Evolutionary conservation across 345 rosid genomes (phyloP), one percentile per base, ranked within the genome.

Genomic region (Cardamine chenopodiifolia): DNA sequence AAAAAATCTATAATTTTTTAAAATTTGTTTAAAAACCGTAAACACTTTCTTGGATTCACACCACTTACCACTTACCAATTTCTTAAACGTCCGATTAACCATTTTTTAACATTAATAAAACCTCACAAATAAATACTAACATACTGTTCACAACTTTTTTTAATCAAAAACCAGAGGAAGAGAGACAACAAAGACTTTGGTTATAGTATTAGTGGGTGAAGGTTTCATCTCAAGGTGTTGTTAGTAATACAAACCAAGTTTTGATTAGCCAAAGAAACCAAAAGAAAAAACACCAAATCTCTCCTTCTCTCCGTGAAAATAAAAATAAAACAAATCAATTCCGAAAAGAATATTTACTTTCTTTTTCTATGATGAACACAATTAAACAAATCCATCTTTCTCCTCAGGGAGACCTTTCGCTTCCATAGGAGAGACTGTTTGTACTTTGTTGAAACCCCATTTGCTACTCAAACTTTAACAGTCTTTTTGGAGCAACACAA

Each of bases 351-450:
- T 75, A 67, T 75, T 59, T 67, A 75, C 79, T 56, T 66, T 40
- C 10, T 68, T 37, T 31, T 32, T 42, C 78, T 74, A 66, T 74
- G 72, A 25, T 56, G 59, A 74, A 62, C 58, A 73, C 79, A 75
- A 76, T 68, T 55, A 69, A 68, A 54, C 50, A 62, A 69, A 69
- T 62, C 42, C 52, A 44, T 62, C 14, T 32, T 52, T 58, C 62
- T 15, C 59, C n/a, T 17, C 4, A 6, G 9, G 39, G 60, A 45
- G 6, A 42, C 47, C 68, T 73, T 75, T 60, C 37, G 68, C 73
- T 75, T 74, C 68, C 68, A 19, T 8, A 50, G 39, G 70, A 58
- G 69, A 58, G 48, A 48, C 57, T 64, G 28, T 62, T 1, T 20
- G 64, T 62, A 42, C 74, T 66, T 34, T 47, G 72, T 74, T 66